A percentile compares a stretch with the other conserved stretches of the same genome.
Evolutionary conservation across 108 stramenopile species (phyloP).

Genomic region (Nitzschia palea): DNA sequence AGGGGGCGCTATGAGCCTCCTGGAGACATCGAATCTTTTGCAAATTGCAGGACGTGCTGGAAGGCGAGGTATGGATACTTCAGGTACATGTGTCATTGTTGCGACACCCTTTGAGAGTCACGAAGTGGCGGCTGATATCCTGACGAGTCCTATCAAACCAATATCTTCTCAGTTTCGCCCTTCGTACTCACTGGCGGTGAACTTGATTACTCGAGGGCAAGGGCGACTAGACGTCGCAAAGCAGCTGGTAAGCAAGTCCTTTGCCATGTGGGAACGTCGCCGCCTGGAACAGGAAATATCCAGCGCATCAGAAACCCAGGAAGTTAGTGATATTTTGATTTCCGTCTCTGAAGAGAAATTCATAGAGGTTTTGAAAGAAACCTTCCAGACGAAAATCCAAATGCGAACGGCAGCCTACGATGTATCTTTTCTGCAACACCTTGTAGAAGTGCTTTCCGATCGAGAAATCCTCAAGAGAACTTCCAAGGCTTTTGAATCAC

Average conservation of each 20-base stretch:
- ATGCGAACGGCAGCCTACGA: constrained; percentile 31
- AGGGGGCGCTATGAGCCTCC: constrained; percentile 52
- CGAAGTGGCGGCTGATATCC: constrained; percentile 63
- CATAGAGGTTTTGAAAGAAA: constrained; percentile 48
- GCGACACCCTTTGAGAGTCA: constrained; percentile 78
- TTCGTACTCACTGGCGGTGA: constrained; percentile 76
- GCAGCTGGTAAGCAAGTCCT: constrained; percentile 71
- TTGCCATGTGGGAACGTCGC: constrained; percentile 71
- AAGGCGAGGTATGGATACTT: constrained; percentile 65
- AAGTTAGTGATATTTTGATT: constrained; percentile 31
- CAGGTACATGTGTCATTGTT: constrained; percentile 69
- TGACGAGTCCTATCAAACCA: constrained; percentile 74
- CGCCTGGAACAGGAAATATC: constrained; percentile 48
- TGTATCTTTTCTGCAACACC: constrained; percentile 5
- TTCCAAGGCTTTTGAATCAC: constrained; percentile 56
- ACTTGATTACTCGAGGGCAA: constrained; percentile 63
- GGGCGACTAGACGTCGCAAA: constrained; percentile 74
- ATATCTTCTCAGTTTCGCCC: constrained; percentile 80
- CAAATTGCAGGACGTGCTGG: constrained; percentile 93
- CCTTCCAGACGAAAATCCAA: constrained; percentile 40
- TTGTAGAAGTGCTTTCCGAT: constrained; percentile 59
- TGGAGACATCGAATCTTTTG: constrained; percentile 78
- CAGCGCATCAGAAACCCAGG: constrained; percentile 27
- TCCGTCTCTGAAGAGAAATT: constrained; percentile 55
- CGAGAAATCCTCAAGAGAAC: constrained; percentile 68